Evolutionary conservation across 2,329 filamentous ascomycete genomes (phyloP).

Genomic region (Colletotrichum kahawae): DNA sequence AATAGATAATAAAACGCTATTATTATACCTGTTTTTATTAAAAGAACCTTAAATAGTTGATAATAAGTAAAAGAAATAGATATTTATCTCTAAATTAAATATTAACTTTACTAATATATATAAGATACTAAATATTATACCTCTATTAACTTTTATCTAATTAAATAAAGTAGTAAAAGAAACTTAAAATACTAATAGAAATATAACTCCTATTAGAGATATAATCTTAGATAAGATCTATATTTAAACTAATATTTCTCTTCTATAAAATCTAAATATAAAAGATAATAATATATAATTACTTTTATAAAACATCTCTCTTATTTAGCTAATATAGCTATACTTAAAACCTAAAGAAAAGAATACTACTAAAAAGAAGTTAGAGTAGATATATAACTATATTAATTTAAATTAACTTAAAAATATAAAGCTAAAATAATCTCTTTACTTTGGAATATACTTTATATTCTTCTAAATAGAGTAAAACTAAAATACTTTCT

Average conservation of each 20-base stretch:
- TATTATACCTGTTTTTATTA: too few species aligned
- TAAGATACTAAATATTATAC: neutral
- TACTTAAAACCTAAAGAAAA: too few species aligned
- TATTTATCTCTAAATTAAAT: too few species aligned
- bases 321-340: too few species aligned
- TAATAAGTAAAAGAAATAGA: too few species aligned
- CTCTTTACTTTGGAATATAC: too few species aligned
- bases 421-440: neutral
- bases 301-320: neutral
- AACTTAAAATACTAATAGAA: neutral
- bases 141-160: neutral
- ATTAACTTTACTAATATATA: too few species aligned
- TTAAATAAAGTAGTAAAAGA: neutral
- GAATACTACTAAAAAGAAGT: too few species aligned
- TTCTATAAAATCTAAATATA: neutral
- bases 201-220: neutral
- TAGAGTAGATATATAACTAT: neutral
- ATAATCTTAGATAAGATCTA: neutral
- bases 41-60: too few species aligned
- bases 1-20: too few species aligned
- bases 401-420: neutral
- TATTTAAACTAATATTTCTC: neutral
- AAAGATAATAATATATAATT: neutral
- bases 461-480: too few species aligned
- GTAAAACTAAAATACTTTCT: neutral